Percentiles rank a stretch among this genome's conserved stretches.
Evolutionary conservation across 169 alveolate genomes (phyloP).

Genomic region (Miamiensis avidus): DNA sequence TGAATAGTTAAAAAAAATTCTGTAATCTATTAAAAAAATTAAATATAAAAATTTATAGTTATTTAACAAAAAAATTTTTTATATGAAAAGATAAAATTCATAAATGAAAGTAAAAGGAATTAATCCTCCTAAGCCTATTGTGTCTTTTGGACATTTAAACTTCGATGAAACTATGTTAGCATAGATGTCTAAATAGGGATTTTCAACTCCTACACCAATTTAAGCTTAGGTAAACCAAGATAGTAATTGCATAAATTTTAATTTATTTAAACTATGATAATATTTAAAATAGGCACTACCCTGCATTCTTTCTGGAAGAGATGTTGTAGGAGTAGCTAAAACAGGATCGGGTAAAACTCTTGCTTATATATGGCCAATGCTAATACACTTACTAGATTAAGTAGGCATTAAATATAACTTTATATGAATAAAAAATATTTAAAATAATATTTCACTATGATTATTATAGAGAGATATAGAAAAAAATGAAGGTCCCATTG

Average conservation of each 20-base stretch:
- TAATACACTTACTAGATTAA: conserved; percentile 66
- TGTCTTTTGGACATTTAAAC: conserved; percentile 39
- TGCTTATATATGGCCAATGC: conserved; percentile 92
- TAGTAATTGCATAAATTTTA: neutral
- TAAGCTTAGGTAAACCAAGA: conserved; percentile 8
- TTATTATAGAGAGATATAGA: conserved; percentile 46
- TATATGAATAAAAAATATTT: neutral
- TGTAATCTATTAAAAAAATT: conserved; percentile 6
- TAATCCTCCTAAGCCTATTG: conserved; percentile 50
- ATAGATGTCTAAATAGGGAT: conserved; percentile 35
- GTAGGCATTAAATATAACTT: neutral
- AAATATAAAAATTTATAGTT: no score
- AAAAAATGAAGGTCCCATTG: conserved; percentile 70
- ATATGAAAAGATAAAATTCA: conserved; percentile 20
- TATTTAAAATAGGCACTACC: conserved; percentile 93
- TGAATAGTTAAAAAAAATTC: conserved; percentile 32
- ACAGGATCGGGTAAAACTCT: conserved; percentile 97
- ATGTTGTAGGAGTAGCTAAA: conserved; percentile 93
- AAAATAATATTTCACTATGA: neutral
- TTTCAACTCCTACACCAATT: conserved; percentile 40
- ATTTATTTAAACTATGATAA: conserved; percentile 4
- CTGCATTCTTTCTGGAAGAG: conserved; percentile 89
- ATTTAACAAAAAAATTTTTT: neutral
- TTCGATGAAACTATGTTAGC: conserved; percentile 36
- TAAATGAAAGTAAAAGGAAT: conserved; percentile 42